Evolutionary conservation across 805 yeast genomes (phyloP).

Genomic region (Candida silvicultrix): DNA sequence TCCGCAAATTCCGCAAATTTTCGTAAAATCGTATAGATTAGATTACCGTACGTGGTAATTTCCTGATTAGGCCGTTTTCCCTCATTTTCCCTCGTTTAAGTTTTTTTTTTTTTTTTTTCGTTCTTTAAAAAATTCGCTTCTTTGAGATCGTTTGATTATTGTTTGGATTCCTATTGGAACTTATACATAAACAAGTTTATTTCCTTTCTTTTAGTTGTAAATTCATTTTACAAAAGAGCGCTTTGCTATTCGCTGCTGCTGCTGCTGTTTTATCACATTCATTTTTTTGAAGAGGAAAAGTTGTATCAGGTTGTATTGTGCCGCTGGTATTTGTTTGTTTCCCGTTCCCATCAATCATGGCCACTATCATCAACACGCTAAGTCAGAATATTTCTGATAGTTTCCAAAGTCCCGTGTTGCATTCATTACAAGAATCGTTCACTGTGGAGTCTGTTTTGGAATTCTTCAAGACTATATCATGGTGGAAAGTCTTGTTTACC

Average conservation of each 20-base stretch:
- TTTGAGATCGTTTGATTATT: background rate
- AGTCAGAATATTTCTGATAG: slow-evolving; percentile 10
- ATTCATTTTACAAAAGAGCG: background rate
- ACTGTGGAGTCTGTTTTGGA: slow-evolving; percentile 8
- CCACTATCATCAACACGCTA: slow-evolving; percentile 15
- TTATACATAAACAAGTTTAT: too few species aligned
- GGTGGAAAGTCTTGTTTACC: slow-evolving; percentile 48
- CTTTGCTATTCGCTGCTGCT: background rate
- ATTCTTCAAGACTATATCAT: slow-evolving; percentile 30
- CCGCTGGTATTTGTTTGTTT: too few species aligned
- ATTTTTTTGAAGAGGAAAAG: too few species aligned
- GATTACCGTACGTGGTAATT: background rate
- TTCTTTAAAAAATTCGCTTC: background rate
- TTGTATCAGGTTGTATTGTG: too few species aligned
- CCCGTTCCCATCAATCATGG: too few species aligned
- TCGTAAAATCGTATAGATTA: background rate
- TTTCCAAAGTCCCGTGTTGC: slow-evolving; percentile 8
- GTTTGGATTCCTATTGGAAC: background rate
- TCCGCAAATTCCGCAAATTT: background rate
- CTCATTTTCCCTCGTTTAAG: background rate
- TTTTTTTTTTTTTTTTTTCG: background rate
- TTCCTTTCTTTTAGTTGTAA: background rate
- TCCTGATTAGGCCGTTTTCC: background rate
- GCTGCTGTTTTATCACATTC: background rate
- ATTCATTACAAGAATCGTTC: background rate